phyloP scores from a whole-genome alignment of 495 filamentous ascomycete species.

The Lophium mytilinum region DNA sequence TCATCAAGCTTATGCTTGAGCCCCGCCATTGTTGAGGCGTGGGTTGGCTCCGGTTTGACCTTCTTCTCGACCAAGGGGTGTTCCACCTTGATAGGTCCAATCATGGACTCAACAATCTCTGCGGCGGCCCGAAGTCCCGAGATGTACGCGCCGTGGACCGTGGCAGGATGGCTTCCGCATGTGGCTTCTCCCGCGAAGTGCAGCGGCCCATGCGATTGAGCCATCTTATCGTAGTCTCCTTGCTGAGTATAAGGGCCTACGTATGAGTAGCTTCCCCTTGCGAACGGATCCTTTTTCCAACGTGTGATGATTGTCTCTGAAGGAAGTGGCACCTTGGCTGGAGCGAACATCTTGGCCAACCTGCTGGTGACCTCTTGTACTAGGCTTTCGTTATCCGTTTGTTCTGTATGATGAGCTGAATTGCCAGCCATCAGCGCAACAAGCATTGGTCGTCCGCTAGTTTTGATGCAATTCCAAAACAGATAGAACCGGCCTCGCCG shows the following conservation, averaged over 20 bases:
- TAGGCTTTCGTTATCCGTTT: constrained; percentile 60
- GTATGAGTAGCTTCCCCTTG: constrained; percentile 88
- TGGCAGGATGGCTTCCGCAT: constrained; percentile 89
- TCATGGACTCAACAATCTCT: constrained; percentile 67
- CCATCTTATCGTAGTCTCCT: constrained; percentile 91
- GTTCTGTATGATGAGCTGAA: constrained; percentile 81
- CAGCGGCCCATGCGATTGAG: constrained; percentile 72
- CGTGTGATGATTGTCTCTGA: constrained; percentile 87
- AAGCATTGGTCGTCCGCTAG: constrained; percentile 76
- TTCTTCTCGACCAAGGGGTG: constrained; percentile 66
- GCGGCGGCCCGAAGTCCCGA: constrained; percentile 83
- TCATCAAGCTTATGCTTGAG: constrained; percentile 6
- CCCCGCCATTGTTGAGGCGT: neutral
- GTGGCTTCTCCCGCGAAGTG: constrained; percentile 98
- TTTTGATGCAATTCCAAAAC: constrained; percentile 92
- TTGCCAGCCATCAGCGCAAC: constrained; percentile 95
- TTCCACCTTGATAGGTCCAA: constrained; percentile 73
- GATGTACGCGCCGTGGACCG: constrained; percentile 93
- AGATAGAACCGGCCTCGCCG: constrained; percentile 84
- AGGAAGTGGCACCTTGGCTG: constrained; percentile 59
- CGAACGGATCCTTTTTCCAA: constrained; percentile 84
- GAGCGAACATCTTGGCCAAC: constrained; percentile 57
- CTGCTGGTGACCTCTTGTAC: constrained; percentile 71
- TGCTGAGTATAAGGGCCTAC: constrained; percentile 70
- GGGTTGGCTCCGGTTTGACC: constrained; percentile 14